Conservation (phyloP, 257 asterid genomes). For the Fraxinus quadrangulata region DNA sequence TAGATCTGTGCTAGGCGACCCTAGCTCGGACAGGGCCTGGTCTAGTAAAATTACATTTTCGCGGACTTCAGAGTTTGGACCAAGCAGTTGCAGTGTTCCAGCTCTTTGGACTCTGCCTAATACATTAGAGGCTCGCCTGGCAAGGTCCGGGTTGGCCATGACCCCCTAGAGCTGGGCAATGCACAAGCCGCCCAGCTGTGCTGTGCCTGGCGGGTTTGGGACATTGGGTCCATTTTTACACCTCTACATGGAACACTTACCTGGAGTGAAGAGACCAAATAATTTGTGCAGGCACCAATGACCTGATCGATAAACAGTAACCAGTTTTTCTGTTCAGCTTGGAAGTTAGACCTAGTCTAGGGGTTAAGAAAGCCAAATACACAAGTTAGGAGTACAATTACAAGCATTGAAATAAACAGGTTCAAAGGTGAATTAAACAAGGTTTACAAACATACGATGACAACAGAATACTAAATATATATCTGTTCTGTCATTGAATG, state of each 20-base stretch:
- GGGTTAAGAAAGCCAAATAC: background rate
- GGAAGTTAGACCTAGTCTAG: background rate
- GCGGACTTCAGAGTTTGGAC: too few relatives aligned
- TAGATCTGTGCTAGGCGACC: too few relatives aligned
- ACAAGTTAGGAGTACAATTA: background rate
- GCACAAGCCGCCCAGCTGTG: background rate
- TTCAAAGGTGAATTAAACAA: background rate
- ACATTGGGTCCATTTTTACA: background rate
- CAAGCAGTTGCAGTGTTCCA: too few relatives aligned
- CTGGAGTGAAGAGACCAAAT: background rate
- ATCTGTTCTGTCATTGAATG: background rate
- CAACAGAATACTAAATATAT: background rate
- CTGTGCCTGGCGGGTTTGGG: background rate
- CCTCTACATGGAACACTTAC: background rate
- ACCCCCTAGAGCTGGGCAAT: background rate
- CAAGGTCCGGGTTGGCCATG: background rate
- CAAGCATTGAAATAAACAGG: background rate
- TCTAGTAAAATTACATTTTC: too few relatives aligned
- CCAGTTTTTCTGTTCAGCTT: background rate
- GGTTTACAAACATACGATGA: background rate
- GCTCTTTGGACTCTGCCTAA: background rate
- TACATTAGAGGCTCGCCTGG: background rate
- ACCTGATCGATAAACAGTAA: background rate
- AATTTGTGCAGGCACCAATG: background rate
- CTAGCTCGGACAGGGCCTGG: too few relatives aligned